Percentiles rank a stretch among this genome's conserved stretches.
phyloP scores from a whole-genome alignment of 2,329 filamentous ascomycete species.

The Helminthosporium solani region DNA sequence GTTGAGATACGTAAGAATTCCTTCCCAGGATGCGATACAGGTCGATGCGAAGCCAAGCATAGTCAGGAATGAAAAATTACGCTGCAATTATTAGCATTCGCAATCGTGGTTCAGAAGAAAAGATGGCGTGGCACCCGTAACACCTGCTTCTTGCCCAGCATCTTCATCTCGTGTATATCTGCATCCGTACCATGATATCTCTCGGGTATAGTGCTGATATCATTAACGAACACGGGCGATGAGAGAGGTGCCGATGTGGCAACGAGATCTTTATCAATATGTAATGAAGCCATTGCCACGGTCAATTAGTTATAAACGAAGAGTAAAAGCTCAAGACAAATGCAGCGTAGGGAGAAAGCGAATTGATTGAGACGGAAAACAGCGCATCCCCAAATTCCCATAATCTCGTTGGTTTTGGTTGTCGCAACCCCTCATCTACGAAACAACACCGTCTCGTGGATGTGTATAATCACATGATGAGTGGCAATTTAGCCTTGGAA shows the following conservation, averaged over 20 bases:
- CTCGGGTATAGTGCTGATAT: background rate
- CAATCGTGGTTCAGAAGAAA: background rate
- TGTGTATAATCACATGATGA: no score
- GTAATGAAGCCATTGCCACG: no score
- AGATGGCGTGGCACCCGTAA: background rate
- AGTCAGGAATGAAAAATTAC: constrained; percentile 10
- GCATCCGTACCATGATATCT: constrained; percentile 3
- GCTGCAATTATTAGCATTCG: background rate
- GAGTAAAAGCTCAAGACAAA: no score
- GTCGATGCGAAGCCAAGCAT: constrained; percentile 18
- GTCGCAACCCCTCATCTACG: no score
- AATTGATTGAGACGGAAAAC: no score
- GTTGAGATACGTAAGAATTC: constrained; percentile 13
- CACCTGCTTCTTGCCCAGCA: constrained; percentile 6
- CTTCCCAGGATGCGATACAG: constrained; percentile 17
- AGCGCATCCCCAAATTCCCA: no score
- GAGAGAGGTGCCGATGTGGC: background rate
- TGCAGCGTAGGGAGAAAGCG: no score
- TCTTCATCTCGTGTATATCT: constrained; percentile 4
- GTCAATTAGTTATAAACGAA: no score
- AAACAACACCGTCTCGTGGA: no score
- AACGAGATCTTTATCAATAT: no score
- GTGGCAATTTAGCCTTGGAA: no score
- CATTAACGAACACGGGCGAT: background rate
- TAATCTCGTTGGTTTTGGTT: no score